These are phyloP conservation scores for Boletus rufocinnamomeus DNA, from an alignment of 768 basidiomycete genomes.

Conservation along the genomic window DNA sequence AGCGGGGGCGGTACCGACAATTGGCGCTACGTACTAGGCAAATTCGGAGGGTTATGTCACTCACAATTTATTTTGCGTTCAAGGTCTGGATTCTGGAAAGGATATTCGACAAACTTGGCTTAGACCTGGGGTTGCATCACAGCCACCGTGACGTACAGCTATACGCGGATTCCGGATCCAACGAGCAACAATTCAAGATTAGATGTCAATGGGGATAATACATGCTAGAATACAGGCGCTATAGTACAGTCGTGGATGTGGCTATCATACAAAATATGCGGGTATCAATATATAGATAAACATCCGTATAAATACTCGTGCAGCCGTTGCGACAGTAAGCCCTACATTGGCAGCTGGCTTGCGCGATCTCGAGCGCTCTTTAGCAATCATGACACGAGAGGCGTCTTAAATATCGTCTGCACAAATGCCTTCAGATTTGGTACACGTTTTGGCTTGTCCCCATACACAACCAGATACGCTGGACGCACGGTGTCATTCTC, in stretches of 20 bases:
- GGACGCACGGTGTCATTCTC: conserved; percentile 67
- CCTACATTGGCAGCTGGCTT: not conserved
- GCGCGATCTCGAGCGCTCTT: not conserved
- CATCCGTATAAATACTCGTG: conserved; percentile 13
- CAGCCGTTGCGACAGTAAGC: not conserved
- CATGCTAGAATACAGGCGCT: conserved; percentile 12
- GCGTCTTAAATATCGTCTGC: conserved; percentile 34
- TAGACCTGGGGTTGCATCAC: not conserved
- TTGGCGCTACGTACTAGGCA: not conserved
- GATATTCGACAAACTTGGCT: not conserved
- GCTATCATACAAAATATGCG: conserved; percentile 21
- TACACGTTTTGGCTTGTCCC: conserved; percentile 28
- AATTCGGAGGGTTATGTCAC: not conserved
- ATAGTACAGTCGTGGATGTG: conserved; percentile 11
- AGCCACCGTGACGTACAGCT: not conserved
- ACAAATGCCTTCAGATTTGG: conserved; percentile 31
- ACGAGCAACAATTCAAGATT: not conserved
- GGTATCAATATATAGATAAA: conserved; percentile 16
- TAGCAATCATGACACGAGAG: conserved; percentile 26
- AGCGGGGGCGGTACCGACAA: not conserved
- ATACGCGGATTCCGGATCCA: not conserved
- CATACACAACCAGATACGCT: conserved; percentile 66
- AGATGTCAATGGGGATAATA: not conserved
- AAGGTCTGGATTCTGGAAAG: not conserved
- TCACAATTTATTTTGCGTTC: not conserved